A percentile compares a stretch with the other conserved stretches of the same genome.
phyloP scores from a whole-genome alignment of 2,329 filamentous ascomycete species.

The Ilyonectria mors-panacis region DNA sequence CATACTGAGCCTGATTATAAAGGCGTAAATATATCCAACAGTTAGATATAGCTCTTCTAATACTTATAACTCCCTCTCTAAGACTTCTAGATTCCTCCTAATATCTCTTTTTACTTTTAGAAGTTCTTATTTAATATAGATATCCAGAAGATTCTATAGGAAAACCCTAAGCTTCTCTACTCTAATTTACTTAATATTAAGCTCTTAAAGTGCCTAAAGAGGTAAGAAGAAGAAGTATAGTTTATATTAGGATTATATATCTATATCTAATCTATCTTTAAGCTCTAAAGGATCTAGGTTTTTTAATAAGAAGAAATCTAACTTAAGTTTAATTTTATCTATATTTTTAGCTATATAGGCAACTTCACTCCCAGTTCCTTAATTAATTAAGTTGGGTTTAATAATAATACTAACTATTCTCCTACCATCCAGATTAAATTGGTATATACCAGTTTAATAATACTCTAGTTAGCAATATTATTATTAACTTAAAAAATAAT shows the following conservation, averaged over 20 bases:
- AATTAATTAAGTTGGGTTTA: conserved; percentile 56
- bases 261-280: conserved; percentile 52
- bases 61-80: background rate
- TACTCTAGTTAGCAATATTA: conserved; percentile 56
- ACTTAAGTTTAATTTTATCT: conserved; percentile 60
- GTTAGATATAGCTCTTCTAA: background rate
- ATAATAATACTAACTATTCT: conserved; percentile 62
- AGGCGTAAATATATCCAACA: conserved; percentile 1
- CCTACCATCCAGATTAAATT: conserved; percentile 51
- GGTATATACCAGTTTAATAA: conserved; percentile 50
- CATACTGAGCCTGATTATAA: conserved; percentile 9
- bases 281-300: conserved; percentile 53
- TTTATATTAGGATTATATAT: conserved; percentile 53
- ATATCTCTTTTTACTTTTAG: conserved; percentile 46
- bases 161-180: conserved; percentile 37
- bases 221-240: conserved; percentile 58
- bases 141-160: conserved; percentile 45
- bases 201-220: conserved; percentile 49
- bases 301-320: conserved; percentile 53
- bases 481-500: too few relatives aligned
- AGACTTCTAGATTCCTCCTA: conserved; percentile 24
- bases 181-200: conserved; percentile 40
- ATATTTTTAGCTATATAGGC: conserved; percentile 49
- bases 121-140: conserved; percentile 49
- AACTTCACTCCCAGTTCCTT: conserved; percentile 39